Percentiles rank a stretch among this genome's conserved stretches.
Conservation (phyloP, 2,329 filamentous ascomycete species). For the Trichoderma sp. region DNA sequence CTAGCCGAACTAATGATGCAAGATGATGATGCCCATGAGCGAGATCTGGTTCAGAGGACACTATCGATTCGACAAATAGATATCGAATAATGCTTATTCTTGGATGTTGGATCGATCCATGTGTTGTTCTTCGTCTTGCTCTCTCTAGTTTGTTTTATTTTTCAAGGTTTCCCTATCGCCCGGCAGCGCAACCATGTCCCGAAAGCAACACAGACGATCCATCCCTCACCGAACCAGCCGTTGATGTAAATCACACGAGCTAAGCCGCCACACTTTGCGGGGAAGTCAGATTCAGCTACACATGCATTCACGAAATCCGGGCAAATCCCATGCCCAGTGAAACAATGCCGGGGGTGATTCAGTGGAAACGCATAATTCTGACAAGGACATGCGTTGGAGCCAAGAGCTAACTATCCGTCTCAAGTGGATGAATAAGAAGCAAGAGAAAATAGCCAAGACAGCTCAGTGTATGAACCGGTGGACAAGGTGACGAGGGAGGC, state of each 20-base stretch:
- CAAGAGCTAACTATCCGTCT: background rate
- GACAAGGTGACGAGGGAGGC: background rate
- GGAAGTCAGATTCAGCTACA: background rate
- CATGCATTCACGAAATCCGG: background rate
- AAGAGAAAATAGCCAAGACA: background rate
- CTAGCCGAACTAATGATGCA: conserved; percentile 7
- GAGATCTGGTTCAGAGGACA: background rate
- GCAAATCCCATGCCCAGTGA: background rate
- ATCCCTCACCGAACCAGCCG: background rate
- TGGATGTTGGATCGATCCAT: background rate
- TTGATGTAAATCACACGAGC: background rate
- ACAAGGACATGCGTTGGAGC: background rate
- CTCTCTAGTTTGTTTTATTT: background rate
- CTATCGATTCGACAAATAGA: background rate
- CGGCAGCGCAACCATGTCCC: background rate
- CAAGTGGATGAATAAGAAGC: background rate
- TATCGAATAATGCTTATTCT: background rate
- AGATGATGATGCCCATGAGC: conserved; percentile 10
- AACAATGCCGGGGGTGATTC: background rate
- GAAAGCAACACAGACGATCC: background rate
- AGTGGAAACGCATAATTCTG: background rate
- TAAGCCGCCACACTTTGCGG: conserved; percentile 5
- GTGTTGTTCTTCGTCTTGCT: background rate
- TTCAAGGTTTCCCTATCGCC: background rate
- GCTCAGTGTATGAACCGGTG: background rate